Percentiles rank a stretch among this genome's conserved stretches.
Conservation (phyloP, 2,329 filamentous ascomycete species). For the Venturia asperata region DNA sequence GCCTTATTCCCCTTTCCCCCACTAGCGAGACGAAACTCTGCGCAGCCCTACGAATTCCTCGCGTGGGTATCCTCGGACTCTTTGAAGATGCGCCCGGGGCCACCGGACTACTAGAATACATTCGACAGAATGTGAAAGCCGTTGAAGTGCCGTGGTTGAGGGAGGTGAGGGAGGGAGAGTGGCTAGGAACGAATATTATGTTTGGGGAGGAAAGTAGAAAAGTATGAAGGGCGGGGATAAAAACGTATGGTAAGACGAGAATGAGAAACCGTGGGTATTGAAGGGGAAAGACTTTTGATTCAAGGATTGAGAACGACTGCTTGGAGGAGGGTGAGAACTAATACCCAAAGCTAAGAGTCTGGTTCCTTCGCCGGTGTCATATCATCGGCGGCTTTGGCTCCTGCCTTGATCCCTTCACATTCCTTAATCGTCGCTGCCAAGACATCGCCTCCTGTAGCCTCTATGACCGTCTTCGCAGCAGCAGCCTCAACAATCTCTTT, state of each 20-base stretch:
- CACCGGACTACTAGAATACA: slow-evolving; percentile 50
- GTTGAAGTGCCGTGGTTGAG: slow-evolving; percentile 52
- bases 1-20: slow-evolving; percentile 57
- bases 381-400: not conserved
- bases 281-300: not conserved
- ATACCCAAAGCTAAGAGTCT: not conserved
- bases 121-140: slow-evolving; percentile 45
- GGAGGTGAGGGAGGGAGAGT: slow-evolving; percentile 31
- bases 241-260: not conserved
- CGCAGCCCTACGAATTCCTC: slow-evolving; percentile 51
- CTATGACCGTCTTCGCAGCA: not conserved
- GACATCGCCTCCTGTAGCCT: not conserved
- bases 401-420: not conserved
- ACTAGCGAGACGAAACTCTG: slow-evolving; percentile 53
- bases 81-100: slow-evolving; percentile 50
- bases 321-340: not conserved
- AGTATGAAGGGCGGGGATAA: not conserved
- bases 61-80: slow-evolving; percentile 59
- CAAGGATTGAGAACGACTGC: not conserved
- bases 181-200: slow-evolving; percentile 3
- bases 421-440: not conserved
- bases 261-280: not conserved
- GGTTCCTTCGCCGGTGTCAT: not conserved
- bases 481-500: slow-evolving; percentile 1
- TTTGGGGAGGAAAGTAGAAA: not conserved